A percentile compares a stretch with the other conserved stretches of the same genome.
Conservation (phyloP, 202 grass and related monocot genomes). For the Brachypodium distachyon region DNA sequence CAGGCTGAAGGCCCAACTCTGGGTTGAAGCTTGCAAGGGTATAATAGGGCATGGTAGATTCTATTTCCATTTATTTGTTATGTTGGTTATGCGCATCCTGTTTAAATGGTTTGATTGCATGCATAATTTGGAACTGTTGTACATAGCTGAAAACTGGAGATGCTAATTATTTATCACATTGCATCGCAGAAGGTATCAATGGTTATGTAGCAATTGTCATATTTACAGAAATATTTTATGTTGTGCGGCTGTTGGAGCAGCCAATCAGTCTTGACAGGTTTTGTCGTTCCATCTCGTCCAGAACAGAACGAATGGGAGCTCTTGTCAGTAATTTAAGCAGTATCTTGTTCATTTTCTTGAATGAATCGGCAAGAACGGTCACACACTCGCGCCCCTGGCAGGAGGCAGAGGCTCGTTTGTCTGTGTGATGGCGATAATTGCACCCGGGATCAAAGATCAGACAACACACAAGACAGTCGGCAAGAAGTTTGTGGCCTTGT, state of each 20-base stretch:
- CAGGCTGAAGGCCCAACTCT: slow-evolving; percentile 14
- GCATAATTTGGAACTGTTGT: neutral
- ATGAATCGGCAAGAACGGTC: neutral
- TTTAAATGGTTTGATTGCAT: slow-evolving; percentile 6
- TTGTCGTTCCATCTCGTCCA: neutral
- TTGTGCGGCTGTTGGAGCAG: neutral
- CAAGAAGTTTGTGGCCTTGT: too few relatives aligned
- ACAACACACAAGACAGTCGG: too few relatives aligned
- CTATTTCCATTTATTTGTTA: neutral
- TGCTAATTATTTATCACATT: neutral
- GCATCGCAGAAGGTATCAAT: neutral
- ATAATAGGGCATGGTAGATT: slow-evolving; percentile 20
- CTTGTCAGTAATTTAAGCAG: neutral
- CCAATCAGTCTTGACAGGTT: neutral
- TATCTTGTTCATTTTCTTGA: neutral
- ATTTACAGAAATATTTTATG: neutral
- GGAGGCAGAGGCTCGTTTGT: neutral
- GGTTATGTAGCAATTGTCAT: neutral
- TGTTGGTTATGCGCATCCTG: neutral
- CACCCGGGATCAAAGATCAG: too few relatives aligned
- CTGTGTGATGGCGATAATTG: too few relatives aligned
- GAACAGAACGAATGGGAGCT: neutral
- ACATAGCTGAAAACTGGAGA: neutral
- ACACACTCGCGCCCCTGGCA: too few relatives aligned
- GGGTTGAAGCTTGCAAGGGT: slow-evolving; percentile 19